These are phyloP conservation scores for Lycium ferocissimum DNA, from an alignment of 257 asterid genomes.

Conservation along the genomic window DNA sequence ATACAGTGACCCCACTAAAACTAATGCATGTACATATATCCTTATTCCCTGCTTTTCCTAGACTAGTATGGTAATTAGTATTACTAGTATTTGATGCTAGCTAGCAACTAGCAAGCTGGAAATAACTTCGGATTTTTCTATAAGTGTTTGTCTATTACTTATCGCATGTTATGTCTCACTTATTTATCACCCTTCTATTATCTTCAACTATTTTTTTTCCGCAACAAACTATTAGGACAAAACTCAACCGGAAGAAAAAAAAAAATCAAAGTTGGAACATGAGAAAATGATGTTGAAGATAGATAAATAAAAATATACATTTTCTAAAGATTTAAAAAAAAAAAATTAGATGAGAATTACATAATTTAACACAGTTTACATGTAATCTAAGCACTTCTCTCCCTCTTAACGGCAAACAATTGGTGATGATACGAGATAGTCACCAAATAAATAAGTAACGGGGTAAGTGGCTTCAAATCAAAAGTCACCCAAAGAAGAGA, in stretches of 20 bases:
- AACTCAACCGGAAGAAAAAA: background rate
- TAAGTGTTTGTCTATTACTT: background rate
- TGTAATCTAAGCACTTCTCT: background rate
- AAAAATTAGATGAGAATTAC: background rate
- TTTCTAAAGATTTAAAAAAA: no score
- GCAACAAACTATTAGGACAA: background rate
- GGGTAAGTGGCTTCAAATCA: background rate
- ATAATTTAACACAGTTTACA: background rate
- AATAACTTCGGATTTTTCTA: background rate
- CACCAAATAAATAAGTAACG: background rate
- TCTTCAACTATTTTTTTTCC: background rate
- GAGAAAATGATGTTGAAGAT: background rate
- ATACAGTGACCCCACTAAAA: conserved; percentile 27
- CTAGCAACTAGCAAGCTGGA: conserved; percentile 20
- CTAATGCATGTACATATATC: conserved; percentile 13
- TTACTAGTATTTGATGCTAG: conserved; percentile 23
- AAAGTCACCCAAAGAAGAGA: background rate
- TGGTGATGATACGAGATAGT: background rate
- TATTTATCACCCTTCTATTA: background rate
- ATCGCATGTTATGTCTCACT: background rate
- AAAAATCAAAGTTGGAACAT: background rate
- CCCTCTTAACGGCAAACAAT: no score
- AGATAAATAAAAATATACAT: background rate
- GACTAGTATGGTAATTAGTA: conserved; percentile 3
- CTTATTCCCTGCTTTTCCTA: background rate